These are phyloP conservation scores for Alternaria ethzedia DNA, from an alignment of 2,329 filamentous ascomycete genomes.

Conservation along the genomic window DNA sequence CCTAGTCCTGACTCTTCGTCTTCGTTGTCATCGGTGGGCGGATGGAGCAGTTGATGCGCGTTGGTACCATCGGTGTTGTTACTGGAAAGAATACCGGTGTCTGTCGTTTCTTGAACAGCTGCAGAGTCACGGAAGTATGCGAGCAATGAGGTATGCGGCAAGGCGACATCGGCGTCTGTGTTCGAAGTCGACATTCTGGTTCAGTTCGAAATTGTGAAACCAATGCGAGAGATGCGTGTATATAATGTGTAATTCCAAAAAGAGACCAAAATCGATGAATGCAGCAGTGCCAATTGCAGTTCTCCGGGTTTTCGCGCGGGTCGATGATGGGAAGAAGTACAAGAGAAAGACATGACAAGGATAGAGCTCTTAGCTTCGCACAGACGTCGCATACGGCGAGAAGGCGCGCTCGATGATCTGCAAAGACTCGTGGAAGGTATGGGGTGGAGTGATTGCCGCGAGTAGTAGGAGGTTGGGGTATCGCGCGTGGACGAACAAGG, in stretches of 20 bases:
- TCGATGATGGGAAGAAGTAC: not conserved
- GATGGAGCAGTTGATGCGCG: not conserved
- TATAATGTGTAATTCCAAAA: conserved; percentile 7
- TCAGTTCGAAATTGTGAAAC: not conserved
- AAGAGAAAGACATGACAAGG: not conserved
- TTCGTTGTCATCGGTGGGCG: not conserved
- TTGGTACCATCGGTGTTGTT: not conserved
- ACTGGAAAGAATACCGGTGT: not conserved
- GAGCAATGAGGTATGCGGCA: conserved; percentile 20
- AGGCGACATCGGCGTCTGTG: conserved; percentile 8
- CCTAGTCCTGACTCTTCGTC: conserved; percentile 20
- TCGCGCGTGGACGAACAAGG: not conserved
- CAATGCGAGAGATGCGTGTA: conserved; percentile 4
- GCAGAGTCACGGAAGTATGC: conserved; percentile 15
- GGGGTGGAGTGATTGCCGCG: not conserved
- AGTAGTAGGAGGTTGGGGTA: not conserved
- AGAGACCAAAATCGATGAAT: conserved; percentile 2
- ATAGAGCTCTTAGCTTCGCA: not conserved
- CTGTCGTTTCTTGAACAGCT: not conserved
- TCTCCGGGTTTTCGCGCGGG: not conserved
- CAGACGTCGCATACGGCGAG: not conserved
- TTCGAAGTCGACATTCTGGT: conserved; percentile 4
- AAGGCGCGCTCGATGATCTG: not conserved
- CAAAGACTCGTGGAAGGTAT: not conserved
- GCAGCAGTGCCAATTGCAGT: not conserved